Evolutionary conservation across 306 rosid genomes (phyloP), one percentile per base, ranked within the genome.

Genomic region (Rosa chinensis): DNA sequence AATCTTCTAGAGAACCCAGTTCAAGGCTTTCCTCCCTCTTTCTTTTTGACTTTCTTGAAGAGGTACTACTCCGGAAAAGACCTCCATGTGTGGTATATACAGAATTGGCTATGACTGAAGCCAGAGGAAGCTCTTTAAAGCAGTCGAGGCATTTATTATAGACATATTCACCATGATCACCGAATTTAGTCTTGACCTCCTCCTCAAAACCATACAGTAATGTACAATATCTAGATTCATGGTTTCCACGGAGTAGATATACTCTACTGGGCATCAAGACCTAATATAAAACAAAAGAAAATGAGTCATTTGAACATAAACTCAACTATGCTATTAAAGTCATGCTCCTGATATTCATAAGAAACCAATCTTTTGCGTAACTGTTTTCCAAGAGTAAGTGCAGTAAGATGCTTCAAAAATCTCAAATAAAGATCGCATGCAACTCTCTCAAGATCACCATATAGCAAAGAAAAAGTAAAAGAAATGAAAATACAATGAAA

Each of bases 61-160:
- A 67, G 23, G 84, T 66, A 32, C 73, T 76, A 70, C 92, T 89
- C 25, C 97, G 94, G 79, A 94, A 94, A 81, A 91, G 89, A 77
- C 98, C 97, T 85, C 98, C 98, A 76, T 92, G 97, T 75, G 94
- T 84, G 70, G 90, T 89, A 85, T 89, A 94, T 74, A 88, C 97
- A 83, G 89, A 81, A 40, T 89, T 86, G 58, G 91, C 88, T 78
- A 94, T 80, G 79, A 94, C 82, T 48, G 97, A 86, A 69, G 98
- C 97, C 88, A 94, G 87, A 52, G 98, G 97, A 75, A 94, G 98
- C 77, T 86, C 94, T 86, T 88, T 90, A 85, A 94, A 94, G 85
- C 97, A 88, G 62, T 83, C 89, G 62, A 92, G 80, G 83, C 90
- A 94, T 83, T 87, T 94, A 71, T 84, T 78, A 82, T 90, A 92